A percentile compares a stretch with the other conserved stretches of the same genome.
Conservation (phyloP, 257 asterid genomes). For the Asclepias syriaca region DNA sequence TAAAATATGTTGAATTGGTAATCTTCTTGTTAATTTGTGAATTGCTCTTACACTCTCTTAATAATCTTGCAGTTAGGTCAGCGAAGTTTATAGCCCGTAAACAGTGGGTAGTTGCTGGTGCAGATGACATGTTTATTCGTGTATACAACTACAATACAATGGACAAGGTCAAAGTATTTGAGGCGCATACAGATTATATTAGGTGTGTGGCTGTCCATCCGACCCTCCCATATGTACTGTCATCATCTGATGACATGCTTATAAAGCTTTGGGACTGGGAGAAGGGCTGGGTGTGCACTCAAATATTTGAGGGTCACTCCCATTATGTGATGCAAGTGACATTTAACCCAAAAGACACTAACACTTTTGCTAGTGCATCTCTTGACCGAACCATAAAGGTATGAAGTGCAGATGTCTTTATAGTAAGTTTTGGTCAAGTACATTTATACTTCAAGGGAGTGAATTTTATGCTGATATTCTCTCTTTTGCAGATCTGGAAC, state of each 20-base stretch:
- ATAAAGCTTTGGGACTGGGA: conserved; percentile 99
- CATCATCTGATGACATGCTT: conserved; percentile 99
- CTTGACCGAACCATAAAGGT: conserved; percentile 98
- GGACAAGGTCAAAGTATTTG: conserved; percentile 97
- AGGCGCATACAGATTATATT: conserved; percentile 96
- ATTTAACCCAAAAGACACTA: conserved; percentile 96
- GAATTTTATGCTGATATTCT: conserved; percentile 12
- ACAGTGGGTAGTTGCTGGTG: conserved; percentile 99
- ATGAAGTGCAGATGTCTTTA: neutral
- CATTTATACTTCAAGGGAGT: neutral
- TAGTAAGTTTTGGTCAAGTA: neutral
- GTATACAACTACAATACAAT: conserved; percentile 94
- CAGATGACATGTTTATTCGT: conserved; percentile 96
- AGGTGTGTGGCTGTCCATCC: conserved; percentile 99
- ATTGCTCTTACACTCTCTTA: conserved; percentile 18
- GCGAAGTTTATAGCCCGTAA: conserved; percentile 91
- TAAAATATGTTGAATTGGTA: neutral
- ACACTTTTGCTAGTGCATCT: conserved; percentile 99
- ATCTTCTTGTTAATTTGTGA: conserved; percentile 9
- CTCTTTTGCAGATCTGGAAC: conserved; percentile 77
- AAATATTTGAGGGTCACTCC: conserved; percentile 97
- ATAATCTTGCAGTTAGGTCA: conserved; percentile 72
- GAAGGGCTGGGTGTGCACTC: conserved; percentile 96
- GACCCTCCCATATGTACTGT: conserved; percentile 84
- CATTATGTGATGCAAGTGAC: conserved; percentile 99